Conservation (phyloP, 2,329 filamentous ascomycete species). For the Fusarium sulawesiense region DNA sequence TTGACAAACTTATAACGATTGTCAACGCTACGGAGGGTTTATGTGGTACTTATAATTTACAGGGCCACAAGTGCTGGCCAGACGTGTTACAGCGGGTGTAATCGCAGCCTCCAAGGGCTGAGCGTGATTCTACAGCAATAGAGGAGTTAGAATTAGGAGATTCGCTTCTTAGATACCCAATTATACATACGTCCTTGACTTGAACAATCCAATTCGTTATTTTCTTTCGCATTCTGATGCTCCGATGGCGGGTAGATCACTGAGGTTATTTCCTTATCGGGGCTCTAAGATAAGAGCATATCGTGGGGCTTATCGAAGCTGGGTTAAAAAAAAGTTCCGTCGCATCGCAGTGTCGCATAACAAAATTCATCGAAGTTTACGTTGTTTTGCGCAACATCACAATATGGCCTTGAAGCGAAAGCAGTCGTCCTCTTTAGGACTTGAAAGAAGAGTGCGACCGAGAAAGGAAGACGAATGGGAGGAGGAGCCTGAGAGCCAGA, state of each 20-base stretch:
- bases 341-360: neutral
- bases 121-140: neutral
- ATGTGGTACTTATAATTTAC: neutral
- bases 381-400: conserved; percentile 3
- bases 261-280: conserved; percentile 23
- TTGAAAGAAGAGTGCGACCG: conserved; percentile 58
- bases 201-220: no score
- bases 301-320: conserved; percentile 35
- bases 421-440: conserved; percentile 47
- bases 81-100: neutral
- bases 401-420: conserved; percentile 57
- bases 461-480: conserved; percentile 59
- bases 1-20: neutral
- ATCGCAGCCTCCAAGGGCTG: neutral
- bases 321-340: conserved; percentile 32
- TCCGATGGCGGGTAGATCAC: conserved; percentile 17
- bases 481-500: conserved; percentile 51
- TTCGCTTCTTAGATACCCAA: conserved; percentile 18
- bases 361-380: neutral
- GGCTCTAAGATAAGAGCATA: conserved; percentile 29
- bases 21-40: neutral
- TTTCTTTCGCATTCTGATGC: conserved; percentile 1
- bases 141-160: neutral
- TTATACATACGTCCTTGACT: no score
- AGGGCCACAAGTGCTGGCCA: neutral